Evolutionary conservation across 495 filamentous ascomycete genomes (phyloP), one percentile per base, ranked within the genome.

Genomic region (Aspergillus taichungensis): DNA sequence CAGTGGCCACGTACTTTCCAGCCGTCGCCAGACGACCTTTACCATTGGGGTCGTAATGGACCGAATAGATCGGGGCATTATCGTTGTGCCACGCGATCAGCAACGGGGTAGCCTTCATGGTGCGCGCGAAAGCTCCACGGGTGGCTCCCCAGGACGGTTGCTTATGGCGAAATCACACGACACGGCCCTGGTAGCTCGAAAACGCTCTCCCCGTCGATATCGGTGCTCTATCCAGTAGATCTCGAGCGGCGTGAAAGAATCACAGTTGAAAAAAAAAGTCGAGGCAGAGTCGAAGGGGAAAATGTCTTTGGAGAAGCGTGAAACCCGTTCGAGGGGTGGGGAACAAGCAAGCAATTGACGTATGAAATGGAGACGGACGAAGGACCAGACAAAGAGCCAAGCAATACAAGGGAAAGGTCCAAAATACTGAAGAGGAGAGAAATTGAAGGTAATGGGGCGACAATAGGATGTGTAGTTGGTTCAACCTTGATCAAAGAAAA

Each of bases 31-130:
- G 67, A 53, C 94, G 84, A 41, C 87, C 86, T 66, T 91, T 96
- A 51, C 90, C 88, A 67, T 92, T 81, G 50, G 87, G 86, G 57
- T 97, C 88, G 65, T 96, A 97, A 67, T 96, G 88, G 52, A 87
- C 85, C 29, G 90, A 95, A 63, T 95, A 97, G 53, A 97, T 90
- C 38, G 91, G 90, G 51, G 84, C 76, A 67, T 94, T 94, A 53
- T 90, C 87, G 54, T 94, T 87, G 64, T 96, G 94, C 92, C 92
- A 96, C 65, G 88, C 83, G 62, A 95, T 85, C 50, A 95, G 85
- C 43, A 97, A 74, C 54, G 90, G 87, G 55, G 86, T 80, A 50
- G 86, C 85, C 75, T 88, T 94, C 89, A 95, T 95, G 55, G 58
- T 79, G 71, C 61, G 50, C 54, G 53, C 51, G 52, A 51, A 44